These are phyloP conservation scores for Bisporella sp. DNA, from an alignment of 2,329 filamentous ascomycete genomes.

Conservation along the genomic window DNA sequence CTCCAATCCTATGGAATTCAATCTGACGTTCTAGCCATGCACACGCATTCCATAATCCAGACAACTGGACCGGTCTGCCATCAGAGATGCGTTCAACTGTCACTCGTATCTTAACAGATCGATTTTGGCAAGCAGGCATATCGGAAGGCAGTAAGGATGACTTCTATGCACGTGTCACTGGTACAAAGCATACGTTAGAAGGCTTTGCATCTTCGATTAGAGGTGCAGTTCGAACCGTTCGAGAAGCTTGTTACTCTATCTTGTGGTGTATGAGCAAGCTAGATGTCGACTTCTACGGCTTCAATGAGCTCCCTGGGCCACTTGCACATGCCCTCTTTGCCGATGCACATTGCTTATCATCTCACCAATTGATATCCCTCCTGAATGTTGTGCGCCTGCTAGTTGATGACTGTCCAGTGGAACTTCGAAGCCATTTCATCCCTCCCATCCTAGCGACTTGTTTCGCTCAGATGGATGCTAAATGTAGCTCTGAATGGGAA, in stretches of 20 bases:
- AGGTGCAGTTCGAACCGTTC: constrained; percentile 79
- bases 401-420: constrained; percentile 84
- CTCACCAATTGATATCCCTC: constrained; percentile 90
- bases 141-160: constrained; percentile 94
- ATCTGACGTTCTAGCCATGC: constrained; percentile 49
- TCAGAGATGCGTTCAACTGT: constrained; percentile 71
- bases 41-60: constrained; percentile 82
- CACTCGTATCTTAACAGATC: constrained; percentile 77
- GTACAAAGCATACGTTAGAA: constrained; percentile 83
- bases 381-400: constrained; percentile 82
- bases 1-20: too few relatives aligned
- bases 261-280: constrained; percentile 89
- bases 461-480: constrained; percentile 79
- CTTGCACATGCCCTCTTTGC: constrained; percentile 79
- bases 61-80: constrained; percentile 75
- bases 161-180: constrained; percentile 86
- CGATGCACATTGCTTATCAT: constrained; percentile 75
- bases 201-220: constrained; percentile 91
- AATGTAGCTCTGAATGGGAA: constrained; percentile 84
- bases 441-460: constrained; percentile 76
- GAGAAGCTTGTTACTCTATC: constrained; percentile 91
- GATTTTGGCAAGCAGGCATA: constrained; percentile 98
- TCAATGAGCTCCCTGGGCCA: constrained; percentile 72
- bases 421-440: constrained; percentile 70
- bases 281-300: constrained; percentile 85